Base-by-base conservation (phyloP, 2,329 filamentous ascomycete genomes). In the Lachnellula occidentalis region DNA sequence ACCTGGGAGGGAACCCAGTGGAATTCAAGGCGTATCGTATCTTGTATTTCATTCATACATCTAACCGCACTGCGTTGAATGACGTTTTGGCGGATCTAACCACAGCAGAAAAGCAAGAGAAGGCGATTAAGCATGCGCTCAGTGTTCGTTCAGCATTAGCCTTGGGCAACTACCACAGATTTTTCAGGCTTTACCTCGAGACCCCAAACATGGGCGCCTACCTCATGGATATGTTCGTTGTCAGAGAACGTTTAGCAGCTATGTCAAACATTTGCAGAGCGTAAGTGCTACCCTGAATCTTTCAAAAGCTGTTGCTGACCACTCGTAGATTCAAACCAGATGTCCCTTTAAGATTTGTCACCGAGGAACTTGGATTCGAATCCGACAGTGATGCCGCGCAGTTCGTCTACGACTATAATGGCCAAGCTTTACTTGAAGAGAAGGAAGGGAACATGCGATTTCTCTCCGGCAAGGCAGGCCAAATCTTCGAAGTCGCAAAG, bases 11-110 rank as follows among this genome's bases (percentile, higher is more conserved):
- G 67, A 91, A 92, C 73, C 85, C 89, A 69, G 86, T 89, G 76
- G 94, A 99, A 74, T 99, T 99, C 76, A 94, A 94, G 82, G 94
- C 92, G 61, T 99, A 99, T 79, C 92, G 94, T 82, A 96, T 99
- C 75, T 81, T 99, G 71, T 99, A 99, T 82, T 95, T 96, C 78
- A 94, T 99, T 74, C 92, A 97, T 74, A 97, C 94, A 68, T 92
- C 91, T 80, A 99, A 97, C 77, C 91, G 90, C 76, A 92, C 90
- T 74, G 92, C 92, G 74, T 87, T 99, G 81, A 97, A 96, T 81
- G 91, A 97, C 80, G 86, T 92, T 70, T 82, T 99, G 78, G 91
- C 92, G 81, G 92, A 96, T 88, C 88, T 99, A 94, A 97, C 92
- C 74, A 76, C 86, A 81, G 85, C 90, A 92, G 94, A 97, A 77